Evolutionary conservation across 345 rosid species (phyloP), one percentile per base, ranked within the genome.

Genomic region (Euclidium syriacum): DNA sequence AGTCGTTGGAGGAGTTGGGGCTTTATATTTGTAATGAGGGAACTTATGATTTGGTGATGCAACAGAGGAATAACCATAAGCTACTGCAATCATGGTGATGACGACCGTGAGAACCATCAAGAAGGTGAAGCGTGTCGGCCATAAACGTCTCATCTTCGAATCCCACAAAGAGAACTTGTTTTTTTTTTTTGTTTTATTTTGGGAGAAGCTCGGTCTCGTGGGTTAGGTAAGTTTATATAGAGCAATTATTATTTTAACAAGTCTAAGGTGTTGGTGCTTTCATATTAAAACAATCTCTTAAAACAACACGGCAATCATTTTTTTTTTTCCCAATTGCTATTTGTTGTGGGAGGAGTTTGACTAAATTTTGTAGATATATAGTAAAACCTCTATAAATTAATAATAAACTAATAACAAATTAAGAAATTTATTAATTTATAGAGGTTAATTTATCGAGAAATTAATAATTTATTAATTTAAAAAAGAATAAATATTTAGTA

Each of bases 11-110:
- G 75, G 75, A 40, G 17, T 12, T n/a, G 70, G 75, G 3, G 75
- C 59, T 63, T 71, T 71, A 53, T 64, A 71, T 15, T 71, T 71
- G 70, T 71, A 71, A 58, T 72, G 71, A 32, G 76, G 76, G 27
- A 72, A 72, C 59, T 72, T 72, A 66, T 72, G 70, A 20, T 26
- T 51, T 65, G 67, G 24, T 24, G 76, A 42, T 1, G 70, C 24
- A 15, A 27, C 66, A 36, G 71, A 66, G 2, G 67, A 70, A 36
- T 54, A 54, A 12, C 70, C 75, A 63, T 63, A 71, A 0, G 65
- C 75, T 12, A 64, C 52, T 15, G 69, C 74, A 27, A 70, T 30
- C 64, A 62, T 62, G 65, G 70, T 19, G 41, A 64, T 34, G 39
- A 64, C 12, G 19, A 64, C 22, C 1, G 65, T 63, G 46, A 63